phyloP scores from a whole-genome alignment of 2,329 filamentous ascomycete species.

The Boeremia exigua region DNA sequence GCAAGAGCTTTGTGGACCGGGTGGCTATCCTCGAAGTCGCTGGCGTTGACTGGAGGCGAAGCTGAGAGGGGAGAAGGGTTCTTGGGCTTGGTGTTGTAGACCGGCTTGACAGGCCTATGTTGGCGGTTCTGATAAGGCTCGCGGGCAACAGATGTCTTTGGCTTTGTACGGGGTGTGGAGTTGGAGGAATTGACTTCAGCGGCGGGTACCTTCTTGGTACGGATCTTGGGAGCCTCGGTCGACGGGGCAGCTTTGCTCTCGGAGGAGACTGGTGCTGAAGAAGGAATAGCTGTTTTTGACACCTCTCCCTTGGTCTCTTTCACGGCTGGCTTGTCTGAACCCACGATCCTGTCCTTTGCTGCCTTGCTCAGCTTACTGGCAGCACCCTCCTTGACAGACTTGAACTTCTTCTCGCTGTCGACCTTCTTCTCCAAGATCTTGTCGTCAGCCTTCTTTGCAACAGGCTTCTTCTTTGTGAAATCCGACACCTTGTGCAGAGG shows the following conservation, averaged over 20 bases:
- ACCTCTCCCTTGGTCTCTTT: slow-evolving; percentile 34
- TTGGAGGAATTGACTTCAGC: slow-evolving; percentile 27
- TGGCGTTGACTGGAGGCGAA: slow-evolving; percentile 66
- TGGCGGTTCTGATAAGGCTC: slow-evolving; percentile 32
- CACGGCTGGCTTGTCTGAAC: slow-evolving; percentile 24
- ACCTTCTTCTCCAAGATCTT: slow-evolving; percentile 46
- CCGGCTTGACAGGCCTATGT: slow-evolving; percentile 38
- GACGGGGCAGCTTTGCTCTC: slow-evolving; percentile 28
- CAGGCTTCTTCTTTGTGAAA: slow-evolving; percentile 53
- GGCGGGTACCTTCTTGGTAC: slow-evolving; percentile 38
- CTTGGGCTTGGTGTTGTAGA: slow-evolving; percentile 59
- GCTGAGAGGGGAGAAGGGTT: slow-evolving; percentile 68
- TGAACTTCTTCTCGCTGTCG: slow-evolving; percentile 20
- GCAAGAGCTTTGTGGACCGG: slow-evolving; percentile 48
- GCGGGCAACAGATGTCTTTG: slow-evolving; percentile 34
- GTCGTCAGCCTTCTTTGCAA: slow-evolving; percentile 51
- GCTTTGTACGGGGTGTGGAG: slow-evolving; percentile 37
- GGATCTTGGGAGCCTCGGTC: slow-evolving; percentile 33
- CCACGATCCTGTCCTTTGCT: slow-evolving; percentile 34
- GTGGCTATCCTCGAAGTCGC: slow-evolving; percentile 59
- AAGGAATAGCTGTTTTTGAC: slow-evolving; percentile 22
- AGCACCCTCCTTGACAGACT: slow-evolving; percentile 38
- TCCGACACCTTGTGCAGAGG: slow-evolving; percentile 48
- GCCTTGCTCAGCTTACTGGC: slow-evolving; percentile 28
- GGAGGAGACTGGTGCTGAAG: slow-evolving; percentile 23